phyloP scores from a whole-genome alignment of 345 rosid genomes.

The Populus simonii region DNA sequence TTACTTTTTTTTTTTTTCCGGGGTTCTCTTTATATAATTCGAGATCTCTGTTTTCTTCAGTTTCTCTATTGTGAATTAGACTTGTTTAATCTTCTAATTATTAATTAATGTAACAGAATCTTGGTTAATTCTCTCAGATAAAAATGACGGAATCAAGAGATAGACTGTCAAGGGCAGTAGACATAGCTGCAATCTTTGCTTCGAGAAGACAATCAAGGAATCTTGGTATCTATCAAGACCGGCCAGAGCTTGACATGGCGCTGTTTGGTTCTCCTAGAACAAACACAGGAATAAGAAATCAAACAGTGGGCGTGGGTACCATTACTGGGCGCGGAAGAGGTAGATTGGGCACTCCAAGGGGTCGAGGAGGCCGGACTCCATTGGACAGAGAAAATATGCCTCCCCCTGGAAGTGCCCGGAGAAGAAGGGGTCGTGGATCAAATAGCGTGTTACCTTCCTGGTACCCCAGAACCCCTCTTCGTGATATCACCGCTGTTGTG shows the following conservation, averaged over 20 bases:
- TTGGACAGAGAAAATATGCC: conserved; percentile 42
- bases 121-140: conserved; percentile 11
- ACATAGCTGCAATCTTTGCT: conserved; percentile 39
- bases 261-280: conserved; percentile 30
- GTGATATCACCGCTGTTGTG: conserved; percentile 55
- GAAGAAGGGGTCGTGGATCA: conserved; percentile 28
- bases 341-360: conserved; percentile 40
- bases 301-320: conserved; percentile 14
- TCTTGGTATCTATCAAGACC: conserved; percentile 37
- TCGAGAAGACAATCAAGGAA: conserved; percentile 35
- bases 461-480: conserved; percentile 85
- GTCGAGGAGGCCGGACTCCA: conserved; percentile 27
- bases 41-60: background rate
- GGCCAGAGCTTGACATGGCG: conserved; percentile 12
- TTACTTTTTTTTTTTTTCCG: background rate
- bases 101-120: background rate
- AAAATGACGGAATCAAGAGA: conserved; percentile 71
- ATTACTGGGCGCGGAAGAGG: conserved; percentile 37
- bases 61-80: background rate
- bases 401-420: conserved; percentile 17
- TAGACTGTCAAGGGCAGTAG: conserved; percentile 51
- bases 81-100: background rate
- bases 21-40: background rate
- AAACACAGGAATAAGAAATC: background rate
- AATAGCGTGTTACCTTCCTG: conserved; percentile 58